Evolutionary conservation across 2,329 filamentous ascomycete species (phyloP).

Genomic region (Pseudogymnoascus sp.): DNA sequence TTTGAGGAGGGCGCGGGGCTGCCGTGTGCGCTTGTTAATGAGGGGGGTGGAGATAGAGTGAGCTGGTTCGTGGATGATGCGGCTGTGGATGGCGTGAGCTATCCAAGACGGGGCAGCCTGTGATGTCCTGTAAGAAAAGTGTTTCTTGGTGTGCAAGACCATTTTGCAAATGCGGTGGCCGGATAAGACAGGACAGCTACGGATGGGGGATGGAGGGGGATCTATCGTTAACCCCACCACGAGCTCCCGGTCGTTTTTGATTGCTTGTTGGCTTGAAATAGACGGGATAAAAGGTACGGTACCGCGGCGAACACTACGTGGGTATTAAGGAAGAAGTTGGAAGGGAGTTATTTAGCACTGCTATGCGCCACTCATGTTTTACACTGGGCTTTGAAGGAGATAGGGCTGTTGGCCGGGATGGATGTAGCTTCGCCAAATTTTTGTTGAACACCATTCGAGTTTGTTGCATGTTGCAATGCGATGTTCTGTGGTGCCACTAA

Average conservation of each 20-base stretch:
- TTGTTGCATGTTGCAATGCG: background rate
- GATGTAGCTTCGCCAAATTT: background rate
- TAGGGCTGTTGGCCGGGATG: background rate
- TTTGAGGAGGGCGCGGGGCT: conserved; percentile 72
- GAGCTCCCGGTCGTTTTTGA: background rate
- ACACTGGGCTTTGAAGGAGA: background rate
- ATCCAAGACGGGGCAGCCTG: conserved; percentile 64
- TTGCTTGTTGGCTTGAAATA: conserved; percentile 3
- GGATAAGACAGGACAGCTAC: background rate
- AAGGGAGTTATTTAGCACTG: conserved; percentile 5
- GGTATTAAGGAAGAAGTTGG: background rate
- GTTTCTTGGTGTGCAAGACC: background rate
- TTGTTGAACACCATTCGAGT: background rate
- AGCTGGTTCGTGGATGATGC: conserved; percentile 91
- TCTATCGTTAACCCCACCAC: background rate
- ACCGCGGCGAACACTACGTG: background rate
- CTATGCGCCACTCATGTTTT: background rate
- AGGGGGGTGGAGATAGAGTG: conserved; percentile 72
- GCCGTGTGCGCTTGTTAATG: conserved; percentile 83
- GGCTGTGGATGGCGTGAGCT: conserved; percentile 77
- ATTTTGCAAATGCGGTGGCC: background rate
- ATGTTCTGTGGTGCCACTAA: background rate
- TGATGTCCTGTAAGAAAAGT: conserved; percentile 26
- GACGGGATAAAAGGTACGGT: background rate
- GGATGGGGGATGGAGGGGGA: background rate